Evolutionary conservation across 768 basidiomycete species (phyloP).

Genomic region (Lepiota brunneoincarnata): DNA sequence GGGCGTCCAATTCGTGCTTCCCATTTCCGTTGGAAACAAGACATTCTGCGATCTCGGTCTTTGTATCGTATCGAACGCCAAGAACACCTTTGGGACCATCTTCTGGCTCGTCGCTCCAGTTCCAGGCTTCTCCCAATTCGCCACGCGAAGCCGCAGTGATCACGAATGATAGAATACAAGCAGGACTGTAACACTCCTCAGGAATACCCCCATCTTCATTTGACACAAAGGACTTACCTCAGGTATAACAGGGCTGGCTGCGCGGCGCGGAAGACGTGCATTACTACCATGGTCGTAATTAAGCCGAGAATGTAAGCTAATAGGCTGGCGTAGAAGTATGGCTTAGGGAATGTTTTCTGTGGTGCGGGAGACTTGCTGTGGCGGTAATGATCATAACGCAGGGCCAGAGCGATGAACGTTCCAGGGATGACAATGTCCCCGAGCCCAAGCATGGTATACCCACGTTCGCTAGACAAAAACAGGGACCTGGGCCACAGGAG

Average conservation of each 20-base stretch:
- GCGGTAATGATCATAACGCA: constrained; percentile 77
- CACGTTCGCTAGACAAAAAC: constrained; percentile 42
- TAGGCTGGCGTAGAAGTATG: constrained; percentile 74
- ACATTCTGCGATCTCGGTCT: constrained; percentile 14
- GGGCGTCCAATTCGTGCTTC: not conserved
- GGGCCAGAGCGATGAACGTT: constrained; percentile 76
- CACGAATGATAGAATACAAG: constrained; percentile 71
- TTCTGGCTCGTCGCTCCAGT: constrained; percentile 60
- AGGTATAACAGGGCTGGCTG: constrained; percentile 95
- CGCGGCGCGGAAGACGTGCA: constrained; percentile 73
- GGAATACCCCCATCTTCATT: not conserved
- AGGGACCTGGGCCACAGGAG: constrained; percentile 81
- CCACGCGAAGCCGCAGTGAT: constrained; percentile 57
- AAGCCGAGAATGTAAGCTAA: constrained; percentile 75
- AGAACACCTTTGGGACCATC: constrained; percentile 17
- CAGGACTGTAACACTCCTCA: constrained; percentile 49
- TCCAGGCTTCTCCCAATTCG: constrained; percentile 70
- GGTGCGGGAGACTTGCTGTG: constrained; percentile 25
- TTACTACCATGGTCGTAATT: constrained; percentile 73
- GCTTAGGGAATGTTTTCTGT: constrained; percentile 47
- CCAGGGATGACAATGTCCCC: constrained; percentile 78
- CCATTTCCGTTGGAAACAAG: constrained; percentile 1
- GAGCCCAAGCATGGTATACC: constrained; percentile 88
- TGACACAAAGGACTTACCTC: constrained; percentile 44
- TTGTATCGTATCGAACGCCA: constrained; percentile 5